Evolutionary conservation across 768 basidiomycete species (phyloP), one percentile per base, ranked within the genome.

Genomic region (Termitomyces sp.): DNA sequence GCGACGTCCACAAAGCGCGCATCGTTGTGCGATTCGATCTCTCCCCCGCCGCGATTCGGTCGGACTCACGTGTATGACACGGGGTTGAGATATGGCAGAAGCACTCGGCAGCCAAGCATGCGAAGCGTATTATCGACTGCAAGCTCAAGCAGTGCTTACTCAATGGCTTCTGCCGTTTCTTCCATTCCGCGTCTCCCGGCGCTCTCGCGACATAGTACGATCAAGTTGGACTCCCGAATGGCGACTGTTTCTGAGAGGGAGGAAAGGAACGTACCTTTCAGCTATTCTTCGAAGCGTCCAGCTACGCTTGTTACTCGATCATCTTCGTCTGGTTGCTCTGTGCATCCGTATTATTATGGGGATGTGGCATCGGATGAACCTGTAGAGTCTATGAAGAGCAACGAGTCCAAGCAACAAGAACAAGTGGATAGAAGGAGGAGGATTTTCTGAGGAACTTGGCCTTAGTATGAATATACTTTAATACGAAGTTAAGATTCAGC

Each of bases 91-190:
- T 18, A 44, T 46, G 58, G 59, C 27, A 51, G 53, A 47, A 42
- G 22, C 12, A 27, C 39, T 49, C 56, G 57, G 16, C 46, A 52
- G 49, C 34, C 54, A 52, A 58, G 31, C 49, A 44, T 61, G 42
- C 59, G 58, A 18, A 57, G 58, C 41, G 37, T 58, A 3, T n/a
- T 56, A 3, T 70, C 69, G 9, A 59, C 61, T 27, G 61, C 68
- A 13, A 70, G 68, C 20, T 60, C 68, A 8, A 67, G 62, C 31
- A 70, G 69, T 50, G 61, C 65, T 13, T 70, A 70, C 53, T 70
- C 69, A 0, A 65, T 60, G 48, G 49, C 63, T 18, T 69, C 69
- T 4, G 65, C 56, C 1, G 39, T 61, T 27, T 64, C 63, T 31
- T 49, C 54, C 3, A 54, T 56, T 12, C 62, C 62, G 54, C 54